phyloP scores from a whole-genome alignment of 2,329 filamentous ascomycete genomes.

The Xylaria sp. region DNA sequence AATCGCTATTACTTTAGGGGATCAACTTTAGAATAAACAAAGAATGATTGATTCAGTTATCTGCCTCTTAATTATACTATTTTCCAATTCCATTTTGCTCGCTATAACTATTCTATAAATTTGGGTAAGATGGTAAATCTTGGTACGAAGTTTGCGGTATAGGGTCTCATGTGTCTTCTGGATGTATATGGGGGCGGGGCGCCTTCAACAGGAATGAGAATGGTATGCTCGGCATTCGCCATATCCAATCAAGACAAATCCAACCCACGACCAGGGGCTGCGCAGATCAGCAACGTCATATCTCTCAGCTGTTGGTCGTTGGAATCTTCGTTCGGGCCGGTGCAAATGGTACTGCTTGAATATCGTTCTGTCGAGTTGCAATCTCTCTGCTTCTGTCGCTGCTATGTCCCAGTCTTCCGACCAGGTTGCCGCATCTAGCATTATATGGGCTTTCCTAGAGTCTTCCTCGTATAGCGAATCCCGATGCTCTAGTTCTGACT shows the following conservation, averaged over 20 bases:
- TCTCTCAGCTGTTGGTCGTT: conserved; percentile 15
- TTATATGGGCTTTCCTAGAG: conserved; percentile 18
- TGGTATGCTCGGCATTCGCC: conserved; percentile 17
- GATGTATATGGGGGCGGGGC: neutral
- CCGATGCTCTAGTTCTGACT: neutral
- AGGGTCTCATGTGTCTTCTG: neutral
- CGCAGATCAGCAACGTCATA: conserved; percentile 17
- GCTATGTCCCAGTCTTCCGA: conserved; percentile 19
- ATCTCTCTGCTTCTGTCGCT: conserved; percentile 12
- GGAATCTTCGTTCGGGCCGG: conserved; percentile 6
- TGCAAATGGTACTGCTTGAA: conserved; percentile 12
- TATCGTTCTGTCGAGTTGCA: conserved; percentile 6
- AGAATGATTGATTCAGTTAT: no score
- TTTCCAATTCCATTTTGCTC: no score
- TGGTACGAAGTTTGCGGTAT: neutral
- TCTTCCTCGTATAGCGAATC: conserved; percentile 20
- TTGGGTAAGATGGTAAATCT: neutral
- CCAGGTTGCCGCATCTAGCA: conserved; percentile 23
- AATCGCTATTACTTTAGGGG: no score
- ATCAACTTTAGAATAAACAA: no score
- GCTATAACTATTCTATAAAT: no score
- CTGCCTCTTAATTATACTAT: no score
- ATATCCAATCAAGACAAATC: conserved; percentile 24
- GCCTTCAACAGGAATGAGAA: neutral
- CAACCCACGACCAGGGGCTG: conserved; percentile 21